Evolutionary conservation across 192 early-diverging fungal species (phyloP).

Genomic region (Umbelopsis isabellina): DNA sequence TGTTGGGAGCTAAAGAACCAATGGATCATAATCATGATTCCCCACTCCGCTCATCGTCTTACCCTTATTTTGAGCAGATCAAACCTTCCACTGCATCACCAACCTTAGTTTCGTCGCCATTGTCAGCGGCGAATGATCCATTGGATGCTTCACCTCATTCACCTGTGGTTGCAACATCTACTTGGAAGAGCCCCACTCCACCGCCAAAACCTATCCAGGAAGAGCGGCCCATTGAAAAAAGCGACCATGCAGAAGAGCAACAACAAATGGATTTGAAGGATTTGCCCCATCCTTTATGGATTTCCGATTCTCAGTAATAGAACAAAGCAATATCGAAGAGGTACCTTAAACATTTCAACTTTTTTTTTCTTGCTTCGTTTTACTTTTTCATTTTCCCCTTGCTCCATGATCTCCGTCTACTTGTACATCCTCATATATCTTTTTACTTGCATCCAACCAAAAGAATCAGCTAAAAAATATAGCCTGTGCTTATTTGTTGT

Average conservation of each 20-base stretch:
- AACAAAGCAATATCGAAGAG: neutral
- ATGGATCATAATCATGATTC: neutral
- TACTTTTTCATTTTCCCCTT: neutral
- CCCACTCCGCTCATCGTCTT: conserved; percentile 9
- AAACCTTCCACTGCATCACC: neutral
- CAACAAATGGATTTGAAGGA: conserved; percentile 9
- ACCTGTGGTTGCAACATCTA: too few species aligned
- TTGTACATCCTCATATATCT: conserved; percentile 10
- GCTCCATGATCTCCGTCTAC: neutral
- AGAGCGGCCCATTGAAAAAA: neutral
- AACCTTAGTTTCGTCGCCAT: neutral
- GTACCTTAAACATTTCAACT: too few species aligned
- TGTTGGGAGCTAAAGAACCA: neutral
- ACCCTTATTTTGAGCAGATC: neutral
- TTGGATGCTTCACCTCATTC: neutral
- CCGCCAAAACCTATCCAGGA: too few species aligned
- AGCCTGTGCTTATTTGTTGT: too few species aligned
- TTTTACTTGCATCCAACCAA: neutral
- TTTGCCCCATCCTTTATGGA: conserved; percentile 17
- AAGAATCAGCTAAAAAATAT: neutral
- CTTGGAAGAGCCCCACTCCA: too few species aligned
- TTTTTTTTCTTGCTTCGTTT: neutral
- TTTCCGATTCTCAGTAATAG: conserved; percentile 11
- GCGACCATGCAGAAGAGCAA: neutral
- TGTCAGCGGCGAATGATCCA: neutral